These are phyloP conservation scores for Cladosporium sp. DNA, from an alignment of 2,329 filamentous ascomycete genomes.

Conservation along the genomic window DNA sequence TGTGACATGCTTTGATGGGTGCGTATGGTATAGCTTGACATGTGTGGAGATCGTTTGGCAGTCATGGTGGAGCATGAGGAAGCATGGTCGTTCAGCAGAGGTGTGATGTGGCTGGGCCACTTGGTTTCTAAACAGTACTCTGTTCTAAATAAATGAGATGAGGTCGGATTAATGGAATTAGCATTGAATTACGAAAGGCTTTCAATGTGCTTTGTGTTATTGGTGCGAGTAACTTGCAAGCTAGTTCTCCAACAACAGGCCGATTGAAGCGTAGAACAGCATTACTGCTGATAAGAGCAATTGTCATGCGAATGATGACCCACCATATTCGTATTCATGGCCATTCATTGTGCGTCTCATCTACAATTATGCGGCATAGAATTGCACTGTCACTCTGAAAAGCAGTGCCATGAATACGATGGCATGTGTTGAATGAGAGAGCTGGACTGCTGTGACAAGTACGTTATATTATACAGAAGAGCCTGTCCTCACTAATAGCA, in stretches of 20 bases:
- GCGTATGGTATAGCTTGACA: not conserved
- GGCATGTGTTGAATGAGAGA: not conserved
- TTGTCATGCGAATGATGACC: too few relatives aligned
- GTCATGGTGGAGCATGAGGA: not conserved
- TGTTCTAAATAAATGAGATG: not conserved
- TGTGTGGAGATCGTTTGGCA: not conserved
- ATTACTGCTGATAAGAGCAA: not conserved
- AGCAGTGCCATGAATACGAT: not conserved
- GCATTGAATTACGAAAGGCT: not conserved
- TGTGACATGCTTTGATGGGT: not conserved
- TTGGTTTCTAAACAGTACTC: not conserved
- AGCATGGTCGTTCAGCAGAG: not conserved
- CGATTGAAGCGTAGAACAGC: not conserved
- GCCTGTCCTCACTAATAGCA: not conserved
- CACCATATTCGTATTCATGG: too few relatives aligned
- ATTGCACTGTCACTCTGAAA: not conserved
- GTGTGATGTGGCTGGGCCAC: not conserved
- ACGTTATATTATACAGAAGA: constrained; percentile 11
- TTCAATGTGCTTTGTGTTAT: not conserved
- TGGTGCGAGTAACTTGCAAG: not conserved
- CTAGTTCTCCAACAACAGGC: not conserved
- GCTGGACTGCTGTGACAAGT: not conserved
- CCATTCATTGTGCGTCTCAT: not conserved
- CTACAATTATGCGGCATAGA: not conserved
- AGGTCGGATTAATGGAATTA: not conserved